Evolutionary conservation across 2,329 filamentous ascomycete species (phyloP), one percentile per base, ranked within the genome.

Genomic region (Fusarium brachygibbosum): DNA sequence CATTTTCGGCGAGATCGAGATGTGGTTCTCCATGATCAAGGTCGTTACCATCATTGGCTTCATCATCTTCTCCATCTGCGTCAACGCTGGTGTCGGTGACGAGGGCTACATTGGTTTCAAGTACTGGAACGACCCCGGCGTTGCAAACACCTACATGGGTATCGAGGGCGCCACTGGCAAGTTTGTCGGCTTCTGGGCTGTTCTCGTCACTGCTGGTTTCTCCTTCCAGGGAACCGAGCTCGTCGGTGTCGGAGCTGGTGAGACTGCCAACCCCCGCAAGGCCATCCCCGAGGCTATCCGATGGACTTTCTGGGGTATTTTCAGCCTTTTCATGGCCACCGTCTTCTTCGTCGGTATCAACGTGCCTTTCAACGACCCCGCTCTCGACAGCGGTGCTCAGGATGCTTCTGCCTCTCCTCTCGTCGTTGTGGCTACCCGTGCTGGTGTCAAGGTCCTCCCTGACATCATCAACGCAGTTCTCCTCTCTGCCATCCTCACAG

Each of bases 1-100:
- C 51, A 88, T 88, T 69, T 94, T 93, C 70, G 92, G 91, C 38
- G 91, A 94, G 75, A 82, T 93, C 29, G 93, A 95, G 77, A 93
- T 94, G 79, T 93, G 90, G 86, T 89, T 94, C 71, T 89, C 91
- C 8, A 87, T 84, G 59, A 88, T 95, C 82, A 95, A 95, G 79
- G 90, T 94, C 58, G 73, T 93, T 50, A 92, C 91, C 29, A 87
- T 94, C 38, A 55, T 92, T 42, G 91, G 91, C 41, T 93, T 94
- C 81, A 86, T 93, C 82, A 89, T 94, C 75, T 92, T 94, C 72
- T 88, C 86, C 68, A 91, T 93, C 71, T 91, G 90, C 78, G 85
- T 94, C 79, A 90, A 93, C 75, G 90, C 90, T 5, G 92, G 91
- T 45, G 91, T 84, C 8, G 90, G 91, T 21, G 74, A 87, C 17